Conservation (phyloP, 345 rosid genomes). For the Salix caprea region DNA sequence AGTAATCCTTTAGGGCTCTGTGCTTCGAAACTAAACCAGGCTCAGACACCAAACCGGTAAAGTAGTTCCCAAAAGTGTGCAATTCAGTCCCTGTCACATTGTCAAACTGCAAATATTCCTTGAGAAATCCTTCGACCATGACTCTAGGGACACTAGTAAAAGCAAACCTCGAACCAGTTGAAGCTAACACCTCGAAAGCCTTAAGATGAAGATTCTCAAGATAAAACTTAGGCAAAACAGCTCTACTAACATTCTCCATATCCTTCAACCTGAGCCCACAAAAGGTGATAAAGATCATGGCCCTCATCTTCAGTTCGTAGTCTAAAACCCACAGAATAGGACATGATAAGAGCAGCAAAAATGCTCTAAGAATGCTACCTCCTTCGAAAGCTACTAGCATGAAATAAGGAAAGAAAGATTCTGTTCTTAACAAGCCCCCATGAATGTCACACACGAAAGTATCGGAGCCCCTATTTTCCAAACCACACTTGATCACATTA, state of each 20-base stretch:
- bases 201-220: conserved; percentile 66
- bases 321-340: conserved; percentile 57
- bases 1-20: conserved; percentile 53
- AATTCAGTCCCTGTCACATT: conserved; percentile 73
- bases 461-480: conserved; percentile 24
- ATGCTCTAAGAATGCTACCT: conserved; percentile 70
- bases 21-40: conserved; percentile 66
- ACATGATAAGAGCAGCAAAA: conserved; percentile 47
- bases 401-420: conserved; percentile 79
- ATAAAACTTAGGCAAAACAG: conserved; percentile 89
- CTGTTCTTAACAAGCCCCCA: conserved; percentile 52
- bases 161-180: conserved; percentile 41
- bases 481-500: conserved; percentile 29
- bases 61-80: conserved; percentile 39
- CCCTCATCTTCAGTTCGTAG: conserved; percentile 43
- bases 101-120: conserved; percentile 57
- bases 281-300: conserved; percentile 68
- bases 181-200: conserved; percentile 49
- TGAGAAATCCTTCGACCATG: conserved; percentile 70
- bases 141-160: conserved; percentile 76
- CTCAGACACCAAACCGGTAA: conserved; percentile 60
- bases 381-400: conserved; percentile 95
- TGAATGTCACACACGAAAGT: conserved; percentile 63
- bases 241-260: conserved; percentile 57
- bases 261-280: conserved; percentile 60